These are phyloP conservation scores for Uncinocarpus reesii DNA, from an alignment of 2,329 filamentous ascomycete species.

Conservation along the genomic window DNA sequence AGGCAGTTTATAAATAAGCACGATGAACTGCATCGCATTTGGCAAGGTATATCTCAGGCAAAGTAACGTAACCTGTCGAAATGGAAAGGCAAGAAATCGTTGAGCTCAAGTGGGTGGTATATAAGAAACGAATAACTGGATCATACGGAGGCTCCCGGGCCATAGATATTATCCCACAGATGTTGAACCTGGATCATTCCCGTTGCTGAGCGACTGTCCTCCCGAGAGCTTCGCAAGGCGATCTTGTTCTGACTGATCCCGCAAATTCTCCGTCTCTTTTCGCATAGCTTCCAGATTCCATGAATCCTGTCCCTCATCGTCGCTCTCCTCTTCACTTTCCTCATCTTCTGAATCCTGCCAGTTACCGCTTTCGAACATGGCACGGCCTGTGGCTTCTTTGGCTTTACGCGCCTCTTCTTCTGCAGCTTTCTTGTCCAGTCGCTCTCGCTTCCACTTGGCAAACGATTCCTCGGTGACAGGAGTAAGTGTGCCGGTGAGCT, in stretches of 20 bases:
- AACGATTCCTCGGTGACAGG: conserved; percentile 90
- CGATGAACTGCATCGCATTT: too few species aligned
- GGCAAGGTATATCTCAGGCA: too few species aligned
- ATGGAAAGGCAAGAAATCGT: background rate
- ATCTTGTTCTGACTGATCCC: conserved; percentile 69
- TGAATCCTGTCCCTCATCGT: conserved; percentile 38
- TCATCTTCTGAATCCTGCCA: conserved; percentile 61
- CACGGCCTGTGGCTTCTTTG: conserved; percentile 91
- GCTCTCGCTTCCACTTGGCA: conserved; percentile 93
- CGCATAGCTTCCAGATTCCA: conserved; percentile 68
- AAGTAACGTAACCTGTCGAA: too few species aligned
- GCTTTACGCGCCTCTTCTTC: conserved; percentile 81
- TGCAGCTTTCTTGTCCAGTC: conserved; percentile 87
- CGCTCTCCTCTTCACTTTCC: conserved; percentile 43
- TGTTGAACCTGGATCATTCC: conserved; percentile 9
- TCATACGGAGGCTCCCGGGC: too few species aligned
- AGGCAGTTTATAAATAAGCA: too few species aligned
- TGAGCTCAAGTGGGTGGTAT: conserved; percentile 4
- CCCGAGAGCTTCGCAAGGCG: conserved; percentile 37
- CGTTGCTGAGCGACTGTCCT: background rate
- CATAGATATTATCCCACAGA: conserved; percentile 2
- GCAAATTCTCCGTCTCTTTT: conserved; percentile 69
- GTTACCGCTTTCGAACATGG: conserved; percentile 92
- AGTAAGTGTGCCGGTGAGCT: conserved; percentile 80
- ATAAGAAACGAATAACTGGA: background rate